Conservation (phyloP, 202 grass and related monocot species). For the Setaria italica region DNA sequence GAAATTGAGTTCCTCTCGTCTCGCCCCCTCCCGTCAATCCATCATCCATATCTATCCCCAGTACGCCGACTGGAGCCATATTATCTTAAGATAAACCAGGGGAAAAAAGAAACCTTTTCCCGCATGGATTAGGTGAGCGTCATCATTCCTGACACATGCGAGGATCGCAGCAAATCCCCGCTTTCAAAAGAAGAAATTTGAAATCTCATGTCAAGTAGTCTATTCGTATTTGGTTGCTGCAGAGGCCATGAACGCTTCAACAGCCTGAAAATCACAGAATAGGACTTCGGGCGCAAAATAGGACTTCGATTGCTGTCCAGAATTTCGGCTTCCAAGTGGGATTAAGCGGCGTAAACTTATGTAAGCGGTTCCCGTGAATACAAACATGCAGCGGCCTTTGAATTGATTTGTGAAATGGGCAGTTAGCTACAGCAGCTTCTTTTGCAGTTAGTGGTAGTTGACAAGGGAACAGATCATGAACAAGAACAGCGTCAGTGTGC, state of each 20-base stretch:
- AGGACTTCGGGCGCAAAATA: background rate
- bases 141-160: conserved; percentile 37
- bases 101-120: background rate
- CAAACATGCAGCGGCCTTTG: background rate
- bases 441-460: background rate
- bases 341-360: background rate
- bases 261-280: conserved; percentile 12
- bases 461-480: background rate
- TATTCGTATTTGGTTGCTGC: background rate
- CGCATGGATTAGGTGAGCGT: conserved; percentile 31
- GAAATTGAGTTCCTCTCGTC: conserved; percentile 22
- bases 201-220: background rate
- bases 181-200: background rate
- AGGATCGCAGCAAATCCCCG: background rate
- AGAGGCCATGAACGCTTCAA: too few species aligned
- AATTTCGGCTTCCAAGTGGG: background rate
- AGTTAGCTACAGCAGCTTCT: background rate
- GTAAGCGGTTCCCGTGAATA: background rate
- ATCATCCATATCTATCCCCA: background rate
- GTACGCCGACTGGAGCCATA: background rate
- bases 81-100: background rate
- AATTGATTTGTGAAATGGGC: conserved; percentile 2
- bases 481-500: background rate
- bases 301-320: background rate
- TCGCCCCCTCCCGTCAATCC: background rate